A percentile compares a stretch with the other conserved stretches of the same genome.
phyloP scores from a whole-genome alignment of 2,329 filamentous ascomycete genomes.

The Fusarium citri region DNA sequence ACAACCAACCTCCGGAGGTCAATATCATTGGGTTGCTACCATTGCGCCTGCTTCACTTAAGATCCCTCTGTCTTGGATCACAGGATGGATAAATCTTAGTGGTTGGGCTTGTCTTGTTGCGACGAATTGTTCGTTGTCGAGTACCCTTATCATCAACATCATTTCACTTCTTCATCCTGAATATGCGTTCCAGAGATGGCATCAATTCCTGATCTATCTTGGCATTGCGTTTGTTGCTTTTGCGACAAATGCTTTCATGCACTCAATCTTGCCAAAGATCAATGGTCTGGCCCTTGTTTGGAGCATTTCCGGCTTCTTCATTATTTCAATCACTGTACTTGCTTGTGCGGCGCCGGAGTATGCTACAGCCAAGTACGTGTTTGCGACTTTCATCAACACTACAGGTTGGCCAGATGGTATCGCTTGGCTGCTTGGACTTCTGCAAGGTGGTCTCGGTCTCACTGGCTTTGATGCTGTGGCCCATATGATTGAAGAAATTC shows the following conservation, averaged over 20 bases:
- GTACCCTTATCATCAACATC: slow-evolving; percentile 73
- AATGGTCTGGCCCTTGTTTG: slow-evolving; percentile 77
- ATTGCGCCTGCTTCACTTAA: slow-evolving; percentile 37
- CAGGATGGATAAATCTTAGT: slow-evolving; percentile 73
- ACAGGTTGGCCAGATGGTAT: slow-evolving; percentile 52
- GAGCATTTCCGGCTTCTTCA: slow-evolving; percentile 74
- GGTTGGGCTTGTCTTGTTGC: slow-evolving; percentile 75
- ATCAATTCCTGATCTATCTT: slow-evolving; percentile 71
- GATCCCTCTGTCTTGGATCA: slow-evolving; percentile 48
- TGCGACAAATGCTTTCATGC: slow-evolving; percentile 48
- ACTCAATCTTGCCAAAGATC: slow-evolving; percentile 54
- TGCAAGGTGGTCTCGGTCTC: slow-evolving; percentile 50
- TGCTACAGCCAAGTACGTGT: slow-evolving; percentile 48
- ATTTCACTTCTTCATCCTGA: slow-evolving; percentile 69
- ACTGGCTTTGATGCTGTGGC: slow-evolving; percentile 52
- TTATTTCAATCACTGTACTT: slow-evolving; percentile 76
- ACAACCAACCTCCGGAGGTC: slow-evolving; percentile 67
- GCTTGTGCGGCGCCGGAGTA: slow-evolving; percentile 73
- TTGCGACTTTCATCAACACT: slow-evolving; percentile 49
- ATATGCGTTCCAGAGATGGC: slow-evolving; percentile 71
- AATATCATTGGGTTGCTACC: slow-evolving; percentile 78
- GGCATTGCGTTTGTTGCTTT: slow-evolving; percentile 47
- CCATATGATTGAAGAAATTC: slow-evolving; percentile 53
- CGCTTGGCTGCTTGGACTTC: slow-evolving; percentile 50
- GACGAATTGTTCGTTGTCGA: slow-evolving; percentile 74